Conservation (phyloP, 1,284 basidiomycete species). For the Sutorius eximius region DNA sequence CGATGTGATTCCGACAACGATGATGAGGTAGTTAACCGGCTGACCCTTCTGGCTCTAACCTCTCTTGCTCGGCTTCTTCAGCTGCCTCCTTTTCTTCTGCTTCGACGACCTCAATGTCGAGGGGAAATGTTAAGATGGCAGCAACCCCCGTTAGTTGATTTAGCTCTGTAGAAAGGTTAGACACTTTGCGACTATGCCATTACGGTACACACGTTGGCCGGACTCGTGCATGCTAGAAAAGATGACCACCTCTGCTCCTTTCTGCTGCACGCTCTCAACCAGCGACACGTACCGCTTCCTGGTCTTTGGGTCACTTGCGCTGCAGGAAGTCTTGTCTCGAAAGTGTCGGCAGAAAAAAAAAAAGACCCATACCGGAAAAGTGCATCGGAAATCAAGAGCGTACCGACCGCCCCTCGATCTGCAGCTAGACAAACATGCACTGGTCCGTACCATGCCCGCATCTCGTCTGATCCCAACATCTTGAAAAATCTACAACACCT, state of each 20-base stretch:
- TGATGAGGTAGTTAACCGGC: conserved; percentile 23
- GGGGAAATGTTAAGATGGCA: conserved; percentile 93
- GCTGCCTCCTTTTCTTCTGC: conserved; percentile 73
- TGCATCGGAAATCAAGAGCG: conserved; percentile 92
- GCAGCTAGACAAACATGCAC: conserved; percentile 91
- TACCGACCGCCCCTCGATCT: conserved; percentile 92
- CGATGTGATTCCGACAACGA: background rate
- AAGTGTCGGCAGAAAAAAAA: background rate
- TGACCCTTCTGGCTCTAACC: conserved; percentile 34
- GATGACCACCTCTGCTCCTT: conserved; percentile 91
- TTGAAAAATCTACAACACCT: conserved; percentile 82
- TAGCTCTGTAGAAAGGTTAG: conserved; percentile 61
- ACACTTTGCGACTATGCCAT: background rate
- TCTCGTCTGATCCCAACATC: conserved; percentile 92
- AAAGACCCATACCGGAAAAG: conserved; percentile 74
- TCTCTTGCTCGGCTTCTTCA: conserved; percentile 46
- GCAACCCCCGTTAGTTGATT: conserved; percentile 95
- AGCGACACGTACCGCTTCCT: conserved; percentile 86
- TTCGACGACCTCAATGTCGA: conserved; percentile 94
- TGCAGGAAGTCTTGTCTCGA: conserved; percentile 25
- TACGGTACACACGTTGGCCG: conserved; percentile 77
- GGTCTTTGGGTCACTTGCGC: conserved; percentile 73
- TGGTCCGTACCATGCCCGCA: conserved; percentile 98
- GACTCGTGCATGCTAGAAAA: conserved; percentile 99
- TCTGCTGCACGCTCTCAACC: conserved; percentile 86